phyloP scores from a whole-genome alignment of 2,329 filamentous ascomycete species.

The Aspergillus floridensis region DNA sequence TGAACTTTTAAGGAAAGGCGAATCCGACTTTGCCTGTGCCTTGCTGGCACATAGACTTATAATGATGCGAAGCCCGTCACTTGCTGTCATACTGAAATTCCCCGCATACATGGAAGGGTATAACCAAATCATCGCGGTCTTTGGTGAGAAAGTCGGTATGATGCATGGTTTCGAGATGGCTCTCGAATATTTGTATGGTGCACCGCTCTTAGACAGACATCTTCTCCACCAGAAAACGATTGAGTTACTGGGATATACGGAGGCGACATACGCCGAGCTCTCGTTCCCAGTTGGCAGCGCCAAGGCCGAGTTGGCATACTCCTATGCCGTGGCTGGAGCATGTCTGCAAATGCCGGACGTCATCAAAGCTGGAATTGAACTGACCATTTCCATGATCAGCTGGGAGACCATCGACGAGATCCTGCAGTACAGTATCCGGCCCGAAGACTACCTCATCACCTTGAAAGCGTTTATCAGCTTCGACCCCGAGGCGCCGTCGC shows the following conservation, averaged over 20 bases:
- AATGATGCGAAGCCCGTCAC: constrained; percentile 24
- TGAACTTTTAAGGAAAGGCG: constrained; percentile 18
- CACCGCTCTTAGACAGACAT: constrained; percentile 16
- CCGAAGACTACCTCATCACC: background rate
- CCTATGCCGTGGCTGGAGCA: constrained; percentile 30
- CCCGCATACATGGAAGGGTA: background rate
- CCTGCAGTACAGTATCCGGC: constrained; percentile 27
- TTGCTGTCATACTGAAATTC: constrained; percentile 19
- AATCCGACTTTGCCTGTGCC: constrained; percentile 16
- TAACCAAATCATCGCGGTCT: constrained; percentile 15
- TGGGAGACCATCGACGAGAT: constrained; percentile 32
- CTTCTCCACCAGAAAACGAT: constrained; percentile 18
- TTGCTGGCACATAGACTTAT: constrained; percentile 21
- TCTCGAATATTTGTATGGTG: constrained; percentile 29
- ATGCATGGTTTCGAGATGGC: constrained; percentile 25
- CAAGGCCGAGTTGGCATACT: constrained; percentile 30
- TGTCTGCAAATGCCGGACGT: constrained; percentile 28
- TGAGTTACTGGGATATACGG: constrained; percentile 13
- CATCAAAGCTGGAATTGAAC: constrained; percentile 24
- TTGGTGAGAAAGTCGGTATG: constrained; percentile 23
- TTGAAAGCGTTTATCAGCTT: constrained; percentile 22
- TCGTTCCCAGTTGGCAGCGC: constrained; percentile 18
- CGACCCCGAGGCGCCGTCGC: background rate
- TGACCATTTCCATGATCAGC: constrained; percentile 23
- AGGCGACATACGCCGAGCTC: constrained; percentile 2